Evolutionary conservation across 2,329 filamentous ascomycete genomes (phyloP), one percentile per base, ranked within the genome.

Genomic region (Plectosphaerella plurivora): DNA sequence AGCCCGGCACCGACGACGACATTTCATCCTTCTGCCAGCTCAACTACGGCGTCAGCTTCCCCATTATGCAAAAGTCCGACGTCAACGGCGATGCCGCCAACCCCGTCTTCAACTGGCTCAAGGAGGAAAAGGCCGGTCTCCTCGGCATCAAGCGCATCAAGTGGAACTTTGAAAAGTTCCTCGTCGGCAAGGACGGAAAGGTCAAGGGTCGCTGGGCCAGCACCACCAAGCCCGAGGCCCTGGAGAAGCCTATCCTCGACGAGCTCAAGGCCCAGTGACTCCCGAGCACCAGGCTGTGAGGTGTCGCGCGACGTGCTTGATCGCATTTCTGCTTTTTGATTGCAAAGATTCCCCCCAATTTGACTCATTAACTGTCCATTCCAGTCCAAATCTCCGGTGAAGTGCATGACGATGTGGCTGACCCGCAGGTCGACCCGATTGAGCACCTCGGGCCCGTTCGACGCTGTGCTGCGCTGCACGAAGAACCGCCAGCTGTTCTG

Each of bases 151-250:
- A 95, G 86, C 74, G 86, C 57, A 79, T 99, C 64, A 97, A 97
- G 87, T 99, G 94, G 94, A 99, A 99, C 76, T 99, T 97, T 77
- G 94, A 99, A 73, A 99, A 99, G 83, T 99, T 97, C 74, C 75
- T 99, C 58, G 77, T 99, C 59, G 88, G 87, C 55, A 82, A 83
- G 56, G 91, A 97, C 70, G 94, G 94, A 24, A 81, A 87, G 73
- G 91, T 97, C 61, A 88, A 89, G 73, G 81, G 81, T 25, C 78
- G 94, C 59, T 99, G 91, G 91, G 89, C 90, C 35, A 93, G 89
- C 70, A 88, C 84, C 16, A 91, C 88, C 55, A 94, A 92, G 79
- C 94, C 94, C 1, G 90, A 93, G 75, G 72, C 73, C 39, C 73
- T 99, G 61, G 88, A 93, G 82, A 77, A 79, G 57, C 73, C 79